These are phyloP conservation scores for Claviceps africana DNA, from an alignment of 2,329 filamentous ascomycete genomes.

Conservation along the genomic window DNA sequence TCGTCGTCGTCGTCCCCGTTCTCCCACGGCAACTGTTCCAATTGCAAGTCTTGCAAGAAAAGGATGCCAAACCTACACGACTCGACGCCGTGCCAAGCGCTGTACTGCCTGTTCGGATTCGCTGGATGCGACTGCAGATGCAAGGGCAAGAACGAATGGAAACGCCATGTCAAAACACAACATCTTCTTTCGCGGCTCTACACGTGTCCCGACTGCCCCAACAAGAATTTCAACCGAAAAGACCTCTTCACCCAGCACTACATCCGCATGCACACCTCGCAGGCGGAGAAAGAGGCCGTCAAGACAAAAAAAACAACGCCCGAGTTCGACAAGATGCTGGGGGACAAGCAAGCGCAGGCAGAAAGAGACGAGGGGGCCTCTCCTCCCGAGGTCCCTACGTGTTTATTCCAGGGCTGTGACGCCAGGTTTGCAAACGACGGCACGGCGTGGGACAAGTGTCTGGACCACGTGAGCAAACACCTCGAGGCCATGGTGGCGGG, in stretches of 20 bases:
- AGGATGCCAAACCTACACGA: slow-evolving; percentile 12
- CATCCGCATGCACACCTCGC: slow-evolving; percentile 60
- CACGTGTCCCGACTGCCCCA: slow-evolving; percentile 55
- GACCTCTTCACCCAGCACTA: slow-evolving; percentile 85
- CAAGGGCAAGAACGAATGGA: slow-evolving; percentile 85
- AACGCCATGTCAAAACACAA: slow-evolving; percentile 69
- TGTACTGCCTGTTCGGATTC: slow-evolving; percentile 55
- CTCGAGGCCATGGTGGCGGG: slow-evolving; percentile 35
- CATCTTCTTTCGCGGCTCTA: slow-evolving; percentile 65
- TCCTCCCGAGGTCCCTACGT: slow-evolving; percentile 45
- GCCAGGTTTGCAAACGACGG: slow-evolving; percentile 41
- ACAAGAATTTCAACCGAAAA: slow-evolving; percentile 66
- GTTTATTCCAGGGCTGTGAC: slow-evolving; percentile 48
- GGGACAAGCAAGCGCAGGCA: not conserved
- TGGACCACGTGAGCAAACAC: slow-evolving; percentile 80
- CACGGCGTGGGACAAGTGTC: slow-evolving; percentile 62
- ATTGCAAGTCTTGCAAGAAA: slow-evolving; percentile 1
- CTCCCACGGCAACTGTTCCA: not conserved
- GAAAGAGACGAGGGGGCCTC: slow-evolving; percentile 7
- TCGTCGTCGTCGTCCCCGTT: not conserved
- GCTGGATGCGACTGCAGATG: slow-evolving; percentile 66
- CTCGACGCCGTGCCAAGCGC: not conserved
- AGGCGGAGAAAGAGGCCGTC: slow-evolving; percentile 22
- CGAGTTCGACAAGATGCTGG: slow-evolving; percentile 39
- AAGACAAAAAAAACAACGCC: slow-evolving; percentile 19